These are phyloP conservation scores for Aspergillus quadrilineatus DNA, from an alignment of 2,329 filamentous ascomycete species.

Conservation along the genomic window DNA sequence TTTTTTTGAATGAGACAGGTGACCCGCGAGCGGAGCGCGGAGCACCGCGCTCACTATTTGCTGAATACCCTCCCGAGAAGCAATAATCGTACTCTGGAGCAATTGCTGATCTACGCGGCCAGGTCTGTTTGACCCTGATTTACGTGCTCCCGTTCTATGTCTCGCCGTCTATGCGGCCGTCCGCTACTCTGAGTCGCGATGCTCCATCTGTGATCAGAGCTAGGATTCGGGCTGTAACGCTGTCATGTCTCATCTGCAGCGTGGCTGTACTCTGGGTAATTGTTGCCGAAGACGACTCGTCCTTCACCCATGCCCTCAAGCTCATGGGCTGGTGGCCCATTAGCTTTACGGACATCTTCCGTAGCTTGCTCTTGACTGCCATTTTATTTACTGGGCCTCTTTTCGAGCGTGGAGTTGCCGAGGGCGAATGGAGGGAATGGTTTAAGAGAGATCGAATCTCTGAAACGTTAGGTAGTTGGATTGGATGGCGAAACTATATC, in stretches of 20 bases:
- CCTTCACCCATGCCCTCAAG: conserved; percentile 59
- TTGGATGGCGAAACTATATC: conserved; percentile 81
- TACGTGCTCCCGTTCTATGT: conserved; percentile 93
- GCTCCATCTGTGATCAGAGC: conserved; percentile 85
- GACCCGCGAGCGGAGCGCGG: not conserved
- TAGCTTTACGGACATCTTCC: conserved; percentile 62
- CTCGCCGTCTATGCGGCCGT: conserved; percentile 75
- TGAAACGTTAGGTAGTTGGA: conserved; percentile 70
- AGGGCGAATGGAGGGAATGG: conserved; percentile 69
- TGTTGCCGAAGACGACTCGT: conserved; percentile 52
- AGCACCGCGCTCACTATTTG: not conserved
- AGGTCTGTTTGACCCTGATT: conserved; percentile 79
- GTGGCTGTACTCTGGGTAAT: conserved; percentile 67
- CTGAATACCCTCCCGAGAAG: not conserved
- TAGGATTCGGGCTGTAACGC: conserved; percentile 74
- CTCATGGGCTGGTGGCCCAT: conserved; percentile 80
- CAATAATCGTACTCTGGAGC: not conserved
- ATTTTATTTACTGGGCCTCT: conserved; percentile 82
- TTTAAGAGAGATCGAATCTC: conserved; percentile 55
- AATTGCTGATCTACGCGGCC: conserved; percentile 7
- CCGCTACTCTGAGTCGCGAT: conserved; percentile 76
- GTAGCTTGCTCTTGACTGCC: conserved; percentile 67
- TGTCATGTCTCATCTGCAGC: conserved; percentile 70
- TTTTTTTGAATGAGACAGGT: not conserved
- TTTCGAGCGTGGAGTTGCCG: conserved; percentile 73